Base-by-base conservation (phyloP, 441 rosid species). In the Gossypium davidsonii region DNA sequence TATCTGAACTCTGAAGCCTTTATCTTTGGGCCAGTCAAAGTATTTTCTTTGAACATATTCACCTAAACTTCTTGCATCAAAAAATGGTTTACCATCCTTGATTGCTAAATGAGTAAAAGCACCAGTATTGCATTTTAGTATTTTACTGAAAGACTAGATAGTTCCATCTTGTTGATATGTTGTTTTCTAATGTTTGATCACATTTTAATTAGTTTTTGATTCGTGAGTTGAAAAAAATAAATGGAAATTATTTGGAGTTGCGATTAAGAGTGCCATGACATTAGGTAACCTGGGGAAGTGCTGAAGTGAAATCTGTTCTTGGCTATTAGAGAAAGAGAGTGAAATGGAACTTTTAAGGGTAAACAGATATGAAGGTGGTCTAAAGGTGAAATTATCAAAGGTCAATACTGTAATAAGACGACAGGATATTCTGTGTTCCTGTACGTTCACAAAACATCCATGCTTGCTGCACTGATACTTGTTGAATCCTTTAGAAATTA, bases 101-200 rank as follows among this genome's bases (percentile, higher is more conserved):
- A 44, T 64, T 20, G 10, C 8, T 20, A 12, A 21, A 44, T 6
- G 20, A 21, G 53, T 12, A 66, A 44, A 34, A 14, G 3, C 0
- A 21, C 9, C 12, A 21, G 12, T 23, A 20, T 66, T 66, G 56
- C 17, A 21, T 46, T 46, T 46, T 66, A 44, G 56, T 9, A 21
- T 46, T 46, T 46, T 66, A 44, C 37, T 44, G 55, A 21, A 64
- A 31, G 61, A 69, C 3, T 18, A 8, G 73, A 15, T 69, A 44
- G 26, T 69, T 26, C 12, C 23, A 17, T 52, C 28, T 31, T 73
- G 15, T 59, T 72, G 66, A 6, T 46, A 37, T 25, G 58, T 31
- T 76, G 70, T 44, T 64, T 4, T 57, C 49, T 68, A 71, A 3
- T 63, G 63, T 5, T 58, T 60, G 17, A 74, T 42, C 15, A 39